These are phyloP conservation scores for Syzygium jambos DNA, from an alignment of 345 rosid genomes.

Conservation along the genomic window DNA sequence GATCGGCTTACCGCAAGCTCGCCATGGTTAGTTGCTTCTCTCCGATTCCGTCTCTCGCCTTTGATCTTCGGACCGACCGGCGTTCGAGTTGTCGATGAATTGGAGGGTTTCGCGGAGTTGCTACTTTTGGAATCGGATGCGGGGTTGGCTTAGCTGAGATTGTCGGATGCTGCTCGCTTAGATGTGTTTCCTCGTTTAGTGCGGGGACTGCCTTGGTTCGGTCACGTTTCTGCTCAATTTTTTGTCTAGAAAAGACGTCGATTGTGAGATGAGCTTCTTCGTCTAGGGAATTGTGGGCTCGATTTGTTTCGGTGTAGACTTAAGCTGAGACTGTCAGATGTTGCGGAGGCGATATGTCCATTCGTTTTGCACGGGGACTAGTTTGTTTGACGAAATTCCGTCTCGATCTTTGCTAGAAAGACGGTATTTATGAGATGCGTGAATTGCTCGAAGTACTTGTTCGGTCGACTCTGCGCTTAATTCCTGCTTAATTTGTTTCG, in stretches of 20 bases:
- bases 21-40: slow-evolving; percentile 46
- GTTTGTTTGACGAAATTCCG: not conserved
- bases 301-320: not conserved
- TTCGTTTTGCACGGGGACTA: too few species aligned
- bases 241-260: not conserved
- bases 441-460: not conserved
- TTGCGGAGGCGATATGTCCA: not conserved
- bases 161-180: not conserved
- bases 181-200: not conserved
- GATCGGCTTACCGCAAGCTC: slow-evolving; percentile 77
- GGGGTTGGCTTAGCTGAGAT: not conserved
- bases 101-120: not conserved
- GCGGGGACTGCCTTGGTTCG: not conserved
- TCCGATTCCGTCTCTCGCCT: not conserved
- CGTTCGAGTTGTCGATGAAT: not conserved
- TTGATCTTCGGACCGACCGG: not conserved
- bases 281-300: not conserved
- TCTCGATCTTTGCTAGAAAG: not conserved
- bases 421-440: not conserved
- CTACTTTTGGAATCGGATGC: not conserved
- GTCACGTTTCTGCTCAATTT: not conserved
- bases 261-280: not conserved
- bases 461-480: not conserved
- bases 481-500: not conserved
- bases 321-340: not conserved